A percentile compares a stretch with the other conserved stretches of the same genome.
These are phyloP conservation scores for Amphicarpaea edgeworthii DNA, from an alignment of 306 rosid genomes.

Conservation along the genomic window DNA sequence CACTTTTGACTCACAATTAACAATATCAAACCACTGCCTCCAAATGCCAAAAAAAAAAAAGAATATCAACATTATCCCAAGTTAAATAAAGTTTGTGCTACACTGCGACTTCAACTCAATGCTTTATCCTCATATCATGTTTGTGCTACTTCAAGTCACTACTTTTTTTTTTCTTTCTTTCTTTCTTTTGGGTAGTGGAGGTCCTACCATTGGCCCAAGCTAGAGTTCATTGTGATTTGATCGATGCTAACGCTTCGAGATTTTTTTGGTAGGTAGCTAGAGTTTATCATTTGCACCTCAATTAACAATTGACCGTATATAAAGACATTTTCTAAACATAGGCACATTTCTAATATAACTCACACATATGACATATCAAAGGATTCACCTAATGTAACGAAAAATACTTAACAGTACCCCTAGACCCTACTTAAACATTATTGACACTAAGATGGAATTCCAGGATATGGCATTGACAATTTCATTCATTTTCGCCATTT, in stretches of 20 bases:
- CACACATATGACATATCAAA: background rate
- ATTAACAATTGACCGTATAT: background rate
- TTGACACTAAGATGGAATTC: background rate
- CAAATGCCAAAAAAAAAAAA: background rate
- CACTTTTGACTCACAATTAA: background rate
- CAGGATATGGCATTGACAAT: background rate
- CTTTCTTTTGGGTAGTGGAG: constrained; percentile 16
- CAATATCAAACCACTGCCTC: background rate
- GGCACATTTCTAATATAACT: background rate
- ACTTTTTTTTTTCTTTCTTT: no score
- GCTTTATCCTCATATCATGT: background rate
- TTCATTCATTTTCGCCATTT: background rate
- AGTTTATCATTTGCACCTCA: background rate
- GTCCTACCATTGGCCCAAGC: background rate
- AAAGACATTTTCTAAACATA: background rate
- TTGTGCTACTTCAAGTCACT: background rate
- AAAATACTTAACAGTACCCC: background rate
- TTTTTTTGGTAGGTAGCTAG: background rate
- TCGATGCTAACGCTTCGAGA: background rate
- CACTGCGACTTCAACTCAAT: background rate
- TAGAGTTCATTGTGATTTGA: background rate
- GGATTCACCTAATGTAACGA: background rate
- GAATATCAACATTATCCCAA: background rate
- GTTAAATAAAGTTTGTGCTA: constrained; percentile 2
- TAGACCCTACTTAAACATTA: background rate